Evolutionary conservation across 139 green algal species (phyloP).

Genomic region (Asterochloris erici): DNA sequence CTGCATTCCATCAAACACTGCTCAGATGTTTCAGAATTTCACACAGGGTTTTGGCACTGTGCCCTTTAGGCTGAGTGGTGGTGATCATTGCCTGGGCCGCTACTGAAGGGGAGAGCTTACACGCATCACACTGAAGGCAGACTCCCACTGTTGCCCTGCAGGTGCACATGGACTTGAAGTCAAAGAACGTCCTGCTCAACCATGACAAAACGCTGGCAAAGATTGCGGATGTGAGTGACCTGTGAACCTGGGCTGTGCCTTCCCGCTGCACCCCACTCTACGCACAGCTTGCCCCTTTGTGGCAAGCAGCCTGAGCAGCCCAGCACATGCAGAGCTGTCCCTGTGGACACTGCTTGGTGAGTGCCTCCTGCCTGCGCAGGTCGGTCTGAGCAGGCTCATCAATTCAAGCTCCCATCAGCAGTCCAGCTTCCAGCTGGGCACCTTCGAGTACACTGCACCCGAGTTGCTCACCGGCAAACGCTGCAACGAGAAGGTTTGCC

Average conservation of each 20-base stretch:
- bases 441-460: conserved; percentile 15
- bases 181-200: conserved; percentile 17
- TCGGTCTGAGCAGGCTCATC: conserved; percentile 5
- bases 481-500: conserved; percentile 8
- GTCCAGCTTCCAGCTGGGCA: conserved; percentile 11
- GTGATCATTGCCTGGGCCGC: too few relatives aligned
- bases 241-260: too few relatives aligned
- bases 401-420: not conserved
- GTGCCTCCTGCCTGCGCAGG: too few relatives aligned
- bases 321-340: too few relatives aligned
- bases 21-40: not conserved
- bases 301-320: too few relatives aligned
- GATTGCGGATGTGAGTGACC: conserved; percentile 9
- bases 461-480: conserved; percentile 3
- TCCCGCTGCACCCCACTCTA: too few relatives aligned
- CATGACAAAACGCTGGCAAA: conserved; percentile 3
- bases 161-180: conserved; percentile 19
- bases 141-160: not conserved
- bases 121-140: not conserved
- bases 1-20: not conserved
- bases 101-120: not conserved
- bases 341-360: too few relatives aligned
- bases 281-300: too few relatives aligned
- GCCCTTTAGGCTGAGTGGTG: not conserved
- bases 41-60: not conserved